Conservation (phyloP, 2,329 filamentous ascomycete genomes). For the Penicillium sp. region DNA sequence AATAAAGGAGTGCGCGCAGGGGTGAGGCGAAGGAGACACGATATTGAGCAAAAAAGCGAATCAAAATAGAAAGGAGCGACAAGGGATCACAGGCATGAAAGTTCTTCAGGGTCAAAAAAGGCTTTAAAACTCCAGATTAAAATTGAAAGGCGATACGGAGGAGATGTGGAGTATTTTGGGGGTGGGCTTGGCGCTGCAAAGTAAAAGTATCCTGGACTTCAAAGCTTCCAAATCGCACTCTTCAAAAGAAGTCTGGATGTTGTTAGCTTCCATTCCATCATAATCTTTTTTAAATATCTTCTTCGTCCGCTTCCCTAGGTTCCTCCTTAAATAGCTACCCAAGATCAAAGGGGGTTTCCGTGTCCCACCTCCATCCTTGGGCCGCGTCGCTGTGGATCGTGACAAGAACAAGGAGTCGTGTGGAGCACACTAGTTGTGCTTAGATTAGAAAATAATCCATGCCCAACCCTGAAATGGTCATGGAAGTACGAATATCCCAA, state of each 20-base stretch:
- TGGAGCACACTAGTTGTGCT: slow-evolving; percentile 25
- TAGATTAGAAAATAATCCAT: slow-evolving; percentile 19
- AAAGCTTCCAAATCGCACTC: neutral
- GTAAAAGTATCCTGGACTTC: neutral
- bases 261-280: too few relatives aligned
- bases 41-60: slow-evolving; percentile 1
- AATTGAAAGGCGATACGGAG: slow-evolving; percentile 18
- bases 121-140: slow-evolving; percentile 15
- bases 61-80: slow-evolving; percentile 16
- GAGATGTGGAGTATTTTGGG: slow-evolving; percentile 20
- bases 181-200: slow-evolving; percentile 17
- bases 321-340: neutral
- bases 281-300: neutral
- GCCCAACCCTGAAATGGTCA: slow-evolving; percentile 1
- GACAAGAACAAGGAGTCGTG: slow-evolving; percentile 15
- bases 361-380: slow-evolving; percentile 20
- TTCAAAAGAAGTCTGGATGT: too few relatives aligned
- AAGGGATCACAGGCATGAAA: slow-evolving; percentile 10
- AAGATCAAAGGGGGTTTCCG: slow-evolving; percentile 10
- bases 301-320: neutral
- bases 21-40: slow-evolving; percentile 1
- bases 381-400: slow-evolving; percentile 28
- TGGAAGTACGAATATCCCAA: neutral
- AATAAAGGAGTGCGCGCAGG: slow-evolving; percentile 12
- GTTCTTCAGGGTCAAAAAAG: slow-evolving; percentile 13